These are phyloP conservation scores for Erysimum cheiranthoides DNA, from an alignment of 345 rosid genomes.

Conservation along the genomic window DNA sequence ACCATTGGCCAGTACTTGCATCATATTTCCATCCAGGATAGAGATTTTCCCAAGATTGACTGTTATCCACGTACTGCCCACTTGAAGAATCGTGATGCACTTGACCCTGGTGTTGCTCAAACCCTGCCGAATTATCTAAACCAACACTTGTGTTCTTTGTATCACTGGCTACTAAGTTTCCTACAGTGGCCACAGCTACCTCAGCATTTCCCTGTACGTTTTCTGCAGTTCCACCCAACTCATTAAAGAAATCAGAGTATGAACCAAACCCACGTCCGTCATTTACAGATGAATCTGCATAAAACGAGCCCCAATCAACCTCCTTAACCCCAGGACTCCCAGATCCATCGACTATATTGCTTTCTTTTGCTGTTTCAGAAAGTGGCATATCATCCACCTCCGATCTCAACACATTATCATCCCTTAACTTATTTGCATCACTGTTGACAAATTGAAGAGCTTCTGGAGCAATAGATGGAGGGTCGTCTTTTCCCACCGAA, in stretches of 20 bases:
- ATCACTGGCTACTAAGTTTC: constrained; percentile 37
- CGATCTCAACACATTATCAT: constrained; percentile 40
- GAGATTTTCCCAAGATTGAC: constrained; percentile 74
- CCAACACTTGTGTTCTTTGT: constrained; percentile 35
- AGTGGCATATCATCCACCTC: constrained; percentile 31
- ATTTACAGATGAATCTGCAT: constrained; percentile 59
- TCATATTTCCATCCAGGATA: constrained; percentile 97
- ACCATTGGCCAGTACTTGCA: constrained; percentile 79
- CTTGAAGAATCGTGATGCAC: constrained; percentile 42
- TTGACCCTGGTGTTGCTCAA: constrained; percentile 39
- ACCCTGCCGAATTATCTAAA: constrained; percentile 47
- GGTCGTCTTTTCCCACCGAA: constrained; percentile 30
- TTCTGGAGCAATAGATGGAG: constrained; percentile 38
- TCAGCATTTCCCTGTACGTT: constrained; percentile 50
- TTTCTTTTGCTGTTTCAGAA: constrained; percentile 32
- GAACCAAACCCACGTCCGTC: constrained; percentile 69
- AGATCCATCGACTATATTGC: constrained; percentile 48
- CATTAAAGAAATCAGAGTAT: constrained; percentile 76
- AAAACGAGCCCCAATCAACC: constrained; percentile 88
- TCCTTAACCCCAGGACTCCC: constrained; percentile 64
- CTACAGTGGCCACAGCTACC: constrained; percentile 40
- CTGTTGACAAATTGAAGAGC: constrained; percentile 33
- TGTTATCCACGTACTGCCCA: constrained; percentile 59
- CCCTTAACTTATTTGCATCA: constrained; percentile 35
- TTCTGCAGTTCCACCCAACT: constrained; percentile 52